phyloP scores from a whole-genome alignment of 139 green algal species.

The Desmodesmus armatus region DNA sequence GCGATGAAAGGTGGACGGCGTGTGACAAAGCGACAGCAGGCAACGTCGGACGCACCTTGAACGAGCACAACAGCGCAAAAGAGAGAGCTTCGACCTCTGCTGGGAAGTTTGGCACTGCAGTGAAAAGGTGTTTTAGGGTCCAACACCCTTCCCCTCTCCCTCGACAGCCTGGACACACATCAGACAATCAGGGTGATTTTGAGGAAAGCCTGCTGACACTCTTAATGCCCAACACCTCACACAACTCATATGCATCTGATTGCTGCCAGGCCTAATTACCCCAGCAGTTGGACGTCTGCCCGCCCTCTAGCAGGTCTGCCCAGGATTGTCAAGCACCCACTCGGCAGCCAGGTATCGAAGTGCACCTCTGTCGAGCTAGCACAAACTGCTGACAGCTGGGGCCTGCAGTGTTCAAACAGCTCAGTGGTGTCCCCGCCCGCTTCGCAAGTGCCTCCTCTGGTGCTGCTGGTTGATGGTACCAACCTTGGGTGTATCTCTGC shows the following conservation, averaged over 20 bases:
- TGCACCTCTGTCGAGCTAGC: neutral
- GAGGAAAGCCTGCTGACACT: no score
- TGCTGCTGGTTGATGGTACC: conserved; percentile 34
- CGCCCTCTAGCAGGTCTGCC: neutral
- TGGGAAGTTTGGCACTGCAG: no score
- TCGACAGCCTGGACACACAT: no score
- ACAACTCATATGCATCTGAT: neutral
- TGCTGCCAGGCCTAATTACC: neutral
- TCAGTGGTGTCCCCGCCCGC: neutral
- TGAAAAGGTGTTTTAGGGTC: no score
- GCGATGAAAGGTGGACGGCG: no score
- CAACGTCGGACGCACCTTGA: no score
- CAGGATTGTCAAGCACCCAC: neutral
- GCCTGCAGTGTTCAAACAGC: neutral
- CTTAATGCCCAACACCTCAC: neutral
- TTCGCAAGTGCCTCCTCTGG: neutral
- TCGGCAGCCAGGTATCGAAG: no score
- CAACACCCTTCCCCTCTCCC: no score
- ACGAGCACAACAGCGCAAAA: no score
- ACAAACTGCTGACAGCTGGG: conserved; percentile 21
- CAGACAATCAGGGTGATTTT: no score
- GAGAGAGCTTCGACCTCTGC: no score
- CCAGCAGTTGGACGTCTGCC: neutral
- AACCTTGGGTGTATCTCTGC: conserved; percentile 24
- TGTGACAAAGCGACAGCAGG: no score